These are phyloP conservation scores for Hyphodiscus sp. DNA, from an alignment of 2,329 filamentous ascomycete species.

Conservation along the genomic window DNA sequence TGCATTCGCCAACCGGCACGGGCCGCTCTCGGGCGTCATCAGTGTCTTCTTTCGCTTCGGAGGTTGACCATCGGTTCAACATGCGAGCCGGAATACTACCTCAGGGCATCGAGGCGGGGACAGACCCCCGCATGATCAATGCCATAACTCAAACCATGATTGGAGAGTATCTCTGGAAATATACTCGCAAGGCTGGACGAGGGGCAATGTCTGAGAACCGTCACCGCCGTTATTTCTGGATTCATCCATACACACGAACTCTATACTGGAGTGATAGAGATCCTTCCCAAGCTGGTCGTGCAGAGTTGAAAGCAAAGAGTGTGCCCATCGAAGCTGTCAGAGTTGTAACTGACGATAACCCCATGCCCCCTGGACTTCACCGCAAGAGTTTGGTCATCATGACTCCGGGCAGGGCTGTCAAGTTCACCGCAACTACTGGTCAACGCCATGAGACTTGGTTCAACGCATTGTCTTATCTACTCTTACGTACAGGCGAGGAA, in stretches of 20 bases:
- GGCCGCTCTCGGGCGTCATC: constrained; percentile 66
- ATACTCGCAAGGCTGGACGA: constrained; percentile 89
- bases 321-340: constrained; percentile 85
- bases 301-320: constrained; percentile 76
- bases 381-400: constrained; percentile 88
- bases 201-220: constrained; percentile 82
- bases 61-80: constrained; percentile 87
- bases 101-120: constrained; percentile 60
- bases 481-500: constrained; percentile 69
- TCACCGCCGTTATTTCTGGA: constrained; percentile 97
- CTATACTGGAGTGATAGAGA: constrained; percentile 95
- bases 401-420: constrained; percentile 80
- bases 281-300: constrained; percentile 69
- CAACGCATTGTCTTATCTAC: constrained; percentile 89
- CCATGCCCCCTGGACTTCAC: constrained; percentile 88
- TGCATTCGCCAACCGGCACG: constrained; percentile 40
- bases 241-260: constrained; percentile 93
- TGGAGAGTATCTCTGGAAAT: constrained; percentile 98
- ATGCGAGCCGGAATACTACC: constrained; percentile 53
- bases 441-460: constrained; percentile 98
- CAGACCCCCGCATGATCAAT: constrained; percentile 97
- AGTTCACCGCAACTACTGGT: constrained; percentile 90
- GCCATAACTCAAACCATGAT: constrained; percentile 99
- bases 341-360: constrained; percentile 90
- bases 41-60: constrained; percentile 90